A percentile compares a stretch with the other conserved stretches of the same genome.
These are phyloP conservation scores for Hypomontagnella monticulosa DNA, from an alignment of 495 filamentous ascomycete genomes.

Conservation along the genomic window DNA sequence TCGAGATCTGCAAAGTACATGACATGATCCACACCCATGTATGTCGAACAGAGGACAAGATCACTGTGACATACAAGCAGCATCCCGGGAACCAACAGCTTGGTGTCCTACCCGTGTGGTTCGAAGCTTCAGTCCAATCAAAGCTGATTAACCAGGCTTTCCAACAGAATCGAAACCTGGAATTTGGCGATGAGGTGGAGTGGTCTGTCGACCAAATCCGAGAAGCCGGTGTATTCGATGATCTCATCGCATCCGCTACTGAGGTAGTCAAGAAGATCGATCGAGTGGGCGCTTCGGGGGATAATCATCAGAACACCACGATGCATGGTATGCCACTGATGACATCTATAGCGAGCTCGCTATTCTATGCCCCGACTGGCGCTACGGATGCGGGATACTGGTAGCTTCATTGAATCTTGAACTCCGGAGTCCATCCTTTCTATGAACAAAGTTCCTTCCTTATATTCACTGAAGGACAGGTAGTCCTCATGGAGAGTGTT, in stretches of 20 bases:
- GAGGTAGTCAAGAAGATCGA: constrained; percentile 50
- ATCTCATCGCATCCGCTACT: constrained; percentile 45
- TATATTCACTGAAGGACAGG: too few relatives aligned
- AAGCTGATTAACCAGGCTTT: constrained; percentile 41
- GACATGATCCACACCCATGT: constrained; percentile 39
- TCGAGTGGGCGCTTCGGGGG: constrained; percentile 44
- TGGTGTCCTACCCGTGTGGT: constrained; percentile 48
- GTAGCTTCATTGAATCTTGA: too few relatives aligned
- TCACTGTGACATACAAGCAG: neutral
- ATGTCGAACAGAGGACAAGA: neutral
- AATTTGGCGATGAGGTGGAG: constrained; percentile 50
- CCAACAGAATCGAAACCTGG: constrained; percentile 50
- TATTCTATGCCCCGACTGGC: too few relatives aligned
- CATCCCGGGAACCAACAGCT: constrained; percentile 2
- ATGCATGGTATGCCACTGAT: neutral
- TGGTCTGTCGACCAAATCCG: constrained; percentile 49
- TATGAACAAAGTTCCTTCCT: too few relatives aligned
- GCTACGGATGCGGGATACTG: too few relatives aligned
- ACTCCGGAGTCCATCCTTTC: too few relatives aligned
- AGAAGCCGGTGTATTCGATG: constrained; percentile 32
- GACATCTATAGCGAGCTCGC: neutral
- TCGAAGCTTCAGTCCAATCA: constrained; percentile 53
- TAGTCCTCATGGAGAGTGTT: too few relatives aligned
- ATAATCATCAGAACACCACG: constrained; percentile 38
- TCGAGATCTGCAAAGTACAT: constrained; percentile 57